Evolutionary conservation across 495 filamentous ascomycete genomes (phyloP).

Genomic region (Rhypophila decipiens): DNA sequence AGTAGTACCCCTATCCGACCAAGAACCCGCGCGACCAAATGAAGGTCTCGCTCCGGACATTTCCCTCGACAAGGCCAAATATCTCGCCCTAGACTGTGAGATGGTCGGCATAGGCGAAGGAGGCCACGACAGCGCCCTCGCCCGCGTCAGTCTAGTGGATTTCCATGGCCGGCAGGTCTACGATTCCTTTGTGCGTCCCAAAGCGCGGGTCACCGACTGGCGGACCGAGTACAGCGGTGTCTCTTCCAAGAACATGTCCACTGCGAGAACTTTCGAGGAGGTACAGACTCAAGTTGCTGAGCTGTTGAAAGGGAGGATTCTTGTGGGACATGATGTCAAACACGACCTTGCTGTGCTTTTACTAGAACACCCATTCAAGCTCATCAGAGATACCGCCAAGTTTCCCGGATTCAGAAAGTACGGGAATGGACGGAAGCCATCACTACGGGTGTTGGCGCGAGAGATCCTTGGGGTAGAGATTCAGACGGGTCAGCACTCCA

Average conservation of each 20-base stretch:
- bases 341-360: slow-evolving; percentile 76
- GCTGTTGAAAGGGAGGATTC: slow-evolving; percentile 65
- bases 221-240: slow-evolving; percentile 81
- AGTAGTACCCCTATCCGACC: slow-evolving; percentile 19
- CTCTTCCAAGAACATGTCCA: slow-evolving; percentile 58
- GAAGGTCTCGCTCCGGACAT: slow-evolving; percentile 39
- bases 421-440: slow-evolving; percentile 70
- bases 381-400: slow-evolving; percentile 79
- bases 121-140: slow-evolving; percentile 63
- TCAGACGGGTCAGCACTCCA: slow-evolving; percentile 62
- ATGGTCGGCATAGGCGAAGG: slow-evolving; percentile 88
- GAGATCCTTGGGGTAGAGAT: slow-evolving; percentile 79
- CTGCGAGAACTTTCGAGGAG: slow-evolving; percentile 61
- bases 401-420: slow-evolving; percentile 66
- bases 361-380: slow-evolving; percentile 65
- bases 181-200: slow-evolving; percentile 81
- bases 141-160: slow-evolving; percentile 81
- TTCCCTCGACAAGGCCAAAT: slow-evolving; percentile 68
- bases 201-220: slow-evolving; percentile 77
- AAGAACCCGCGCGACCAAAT: slow-evolving; percentile 35
- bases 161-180: slow-evolving; percentile 86
- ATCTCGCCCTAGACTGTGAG: slow-evolving; percentile 90
- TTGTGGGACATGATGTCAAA: slow-evolving; percentile 85
- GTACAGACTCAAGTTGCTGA: slow-evolving; percentile 67
- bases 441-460: slow-evolving; percentile 65